Evolutionary conservation across 768 basidiomycete genomes (phyloP).

Genomic region (Inosperma sp.): DNA sequence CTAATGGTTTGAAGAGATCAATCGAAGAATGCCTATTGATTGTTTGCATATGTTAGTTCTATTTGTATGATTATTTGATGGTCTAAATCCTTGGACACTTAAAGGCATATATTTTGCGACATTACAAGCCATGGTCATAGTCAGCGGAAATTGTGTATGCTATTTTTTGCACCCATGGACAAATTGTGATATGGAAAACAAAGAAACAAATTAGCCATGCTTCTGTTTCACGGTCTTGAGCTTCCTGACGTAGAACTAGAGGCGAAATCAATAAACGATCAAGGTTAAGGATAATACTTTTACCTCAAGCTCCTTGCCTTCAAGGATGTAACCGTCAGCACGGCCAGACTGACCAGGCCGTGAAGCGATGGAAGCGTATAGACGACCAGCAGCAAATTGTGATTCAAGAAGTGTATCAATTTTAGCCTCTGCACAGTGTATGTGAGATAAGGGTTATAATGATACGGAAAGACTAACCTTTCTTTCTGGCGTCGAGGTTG

Average conservation of each 20-base stretch:
- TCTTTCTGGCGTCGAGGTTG: slow-evolving; percentile 83
- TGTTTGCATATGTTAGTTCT: too few relatives aligned
- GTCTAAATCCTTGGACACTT: background rate
- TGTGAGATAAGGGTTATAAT: background rate
- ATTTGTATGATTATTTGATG: too few relatives aligned
- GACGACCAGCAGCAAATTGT: slow-evolving; percentile 91
- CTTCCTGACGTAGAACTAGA: slow-evolving; percentile 91
- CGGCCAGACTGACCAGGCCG: slow-evolving; percentile 97
- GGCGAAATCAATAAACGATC: slow-evolving; percentile 4
- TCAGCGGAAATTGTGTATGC: slow-evolving; percentile 13
- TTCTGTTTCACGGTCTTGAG: slow-evolving; percentile 55
- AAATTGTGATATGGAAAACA: background rate
- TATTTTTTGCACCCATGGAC: slow-evolving; percentile 18
- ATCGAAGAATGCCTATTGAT: too few relatives aligned
- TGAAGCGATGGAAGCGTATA: slow-evolving; percentile 90
- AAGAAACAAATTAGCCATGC: slow-evolving; percentile 2
- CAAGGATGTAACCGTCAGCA: slow-evolving; percentile 94
- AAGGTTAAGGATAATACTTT: slow-evolving; percentile 23
- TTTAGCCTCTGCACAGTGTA: slow-evolving; percentile 65
- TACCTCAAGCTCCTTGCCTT: slow-evolving; percentile 98
- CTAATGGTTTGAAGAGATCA: too few relatives aligned
- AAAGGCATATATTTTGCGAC: slow-evolving; percentile 22
- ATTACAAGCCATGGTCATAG: slow-evolving; percentile 18
- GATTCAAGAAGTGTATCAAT: slow-evolving; percentile 84
- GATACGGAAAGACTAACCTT: slow-evolving; percentile 46